Conservation (phyloP, 2,329 filamentous ascomycete species). For the Trichoderma brevicompactum region DNA sequence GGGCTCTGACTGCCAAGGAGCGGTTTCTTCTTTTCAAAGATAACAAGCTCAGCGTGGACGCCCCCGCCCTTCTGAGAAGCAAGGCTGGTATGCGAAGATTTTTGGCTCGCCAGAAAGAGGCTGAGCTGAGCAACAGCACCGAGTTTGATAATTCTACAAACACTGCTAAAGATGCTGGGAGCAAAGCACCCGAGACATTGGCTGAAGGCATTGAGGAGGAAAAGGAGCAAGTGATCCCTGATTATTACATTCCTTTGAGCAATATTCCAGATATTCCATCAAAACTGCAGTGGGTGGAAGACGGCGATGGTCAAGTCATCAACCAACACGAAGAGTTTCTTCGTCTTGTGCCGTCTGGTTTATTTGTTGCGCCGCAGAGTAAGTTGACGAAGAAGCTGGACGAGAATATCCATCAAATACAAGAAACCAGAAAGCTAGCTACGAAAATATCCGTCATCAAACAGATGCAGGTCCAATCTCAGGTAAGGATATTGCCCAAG, state of each 20-base stretch:
- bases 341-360: conserved; percentile 72
- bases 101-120: conserved; percentile 76
- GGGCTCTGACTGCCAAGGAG: conserved; percentile 83
- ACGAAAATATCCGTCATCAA: conserved; percentile 98
- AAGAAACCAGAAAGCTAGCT: conserved; percentile 93
- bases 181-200: conserved; percentile 70
- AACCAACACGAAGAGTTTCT: conserved; percentile 87
- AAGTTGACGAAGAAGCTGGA: conserved; percentile 80
- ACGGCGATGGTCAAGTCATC: conserved; percentile 84
- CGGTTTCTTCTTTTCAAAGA: conserved; percentile 84
- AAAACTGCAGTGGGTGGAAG: conserved; percentile 84
- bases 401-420: conserved; percentile 90
- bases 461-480: conserved; percentile 98
- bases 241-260: conserved; percentile 90
- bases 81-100: conserved; percentile 91
- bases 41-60: conserved; percentile 82
- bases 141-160: conserved; percentile 45
- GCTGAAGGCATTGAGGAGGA: conserved; percentile 95
- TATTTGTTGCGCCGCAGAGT: conserved; percentile 76
- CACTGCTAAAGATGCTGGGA: conserved; percentile 52
- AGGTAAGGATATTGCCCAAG: conserved; percentile 59
- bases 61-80: conserved; percentile 81
- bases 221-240: conserved; percentile 81
- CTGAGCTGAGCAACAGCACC: conserved; percentile 51
- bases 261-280: conserved; percentile 82